These are phyloP conservation scores for Mycena rosella DNA, from an alignment of 768 basidiomycete species.

Conservation along the genomic window DNA sequence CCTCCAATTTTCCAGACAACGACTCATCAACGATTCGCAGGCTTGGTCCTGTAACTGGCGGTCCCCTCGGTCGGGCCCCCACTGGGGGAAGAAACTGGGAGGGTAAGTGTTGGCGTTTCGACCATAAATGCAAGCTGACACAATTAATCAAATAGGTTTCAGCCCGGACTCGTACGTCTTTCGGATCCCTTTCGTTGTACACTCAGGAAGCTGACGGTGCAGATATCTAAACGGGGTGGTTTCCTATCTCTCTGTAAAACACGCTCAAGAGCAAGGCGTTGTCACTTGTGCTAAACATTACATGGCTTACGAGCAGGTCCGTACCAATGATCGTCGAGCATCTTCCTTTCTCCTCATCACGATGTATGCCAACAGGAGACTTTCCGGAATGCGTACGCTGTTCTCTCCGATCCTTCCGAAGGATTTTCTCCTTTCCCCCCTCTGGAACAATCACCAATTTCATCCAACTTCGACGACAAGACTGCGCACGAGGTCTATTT, in stretches of 20 bases:
- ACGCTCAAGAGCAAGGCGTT: constrained; percentile 22
- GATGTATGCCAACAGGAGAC: constrained; percentile 4
- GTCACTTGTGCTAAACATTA: constrained; percentile 27
- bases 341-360: too few relatives aligned
- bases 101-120: not conserved
- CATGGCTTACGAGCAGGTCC: constrained; percentile 21
- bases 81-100: constrained; percentile 20
- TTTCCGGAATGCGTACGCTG: constrained; percentile 21
- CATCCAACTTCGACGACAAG: constrained; percentile 27
- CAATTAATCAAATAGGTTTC: constrained; percentile 7
- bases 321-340: not conserved
- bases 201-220: not conserved
- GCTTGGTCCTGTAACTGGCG: constrained; percentile 26
- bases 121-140: not conserved
- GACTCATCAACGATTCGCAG: not conserved
- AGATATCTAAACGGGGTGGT: constrained; percentile 26
- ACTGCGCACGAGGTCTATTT: constrained; percentile 25
- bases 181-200: not conserved
- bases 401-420: constrained; percentile 8
- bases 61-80: constrained; percentile 16
- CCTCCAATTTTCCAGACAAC: not conserved
- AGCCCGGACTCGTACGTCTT: constrained; percentile 23
- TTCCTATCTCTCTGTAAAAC: constrained; percentile 18
- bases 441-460: constrained; percentile 22
- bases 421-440: constrained; percentile 10